Evolutionary conservation across 257 asterid genomes (phyloP).

Genomic region (Cynanchum wilfordii): DNA sequence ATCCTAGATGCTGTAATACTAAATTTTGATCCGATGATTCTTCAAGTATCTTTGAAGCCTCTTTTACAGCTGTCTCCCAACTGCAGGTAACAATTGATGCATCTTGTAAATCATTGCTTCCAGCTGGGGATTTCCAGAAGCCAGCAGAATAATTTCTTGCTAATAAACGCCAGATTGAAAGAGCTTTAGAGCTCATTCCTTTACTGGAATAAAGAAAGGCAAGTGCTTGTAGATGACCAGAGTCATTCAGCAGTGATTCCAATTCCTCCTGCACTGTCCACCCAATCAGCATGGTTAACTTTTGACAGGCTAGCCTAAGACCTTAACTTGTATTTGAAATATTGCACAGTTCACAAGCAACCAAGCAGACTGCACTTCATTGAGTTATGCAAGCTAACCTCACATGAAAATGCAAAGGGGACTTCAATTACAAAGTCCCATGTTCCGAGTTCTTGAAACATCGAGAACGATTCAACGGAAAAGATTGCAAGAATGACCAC

Average conservation of each 20-base stretch:
- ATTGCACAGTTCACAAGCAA: neutral
- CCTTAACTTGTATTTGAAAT: neutral
- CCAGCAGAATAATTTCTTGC: constrained; percentile 60
- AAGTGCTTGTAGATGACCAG: constrained; percentile 91
- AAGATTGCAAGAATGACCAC: neutral
- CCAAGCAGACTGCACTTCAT: neutral
- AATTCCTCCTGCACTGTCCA: constrained; percentile 99
- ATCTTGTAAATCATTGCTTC: constrained; percentile 42
- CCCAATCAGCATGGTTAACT: constrained; percentile 46
- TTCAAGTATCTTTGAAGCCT: constrained; percentile 83
- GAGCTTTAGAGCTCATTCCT: constrained; percentile 86
- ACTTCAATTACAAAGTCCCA: neutral
- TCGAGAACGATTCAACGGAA: neutral
- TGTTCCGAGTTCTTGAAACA: neutral
- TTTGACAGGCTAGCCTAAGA: constrained; percentile 14
- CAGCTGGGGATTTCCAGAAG: constrained; percentile 35
- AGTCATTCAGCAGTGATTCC: constrained; percentile 73
- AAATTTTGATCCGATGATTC: constrained; percentile 83
- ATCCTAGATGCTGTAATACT: constrained; percentile 89
- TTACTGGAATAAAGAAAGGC: constrained; percentile 91
- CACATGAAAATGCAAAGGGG: neutral
- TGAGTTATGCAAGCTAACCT: neutral
- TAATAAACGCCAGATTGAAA: constrained; percentile 79
- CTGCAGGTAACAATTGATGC: constrained; percentile 30
- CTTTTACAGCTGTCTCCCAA: constrained; percentile 61